Evolutionary conservation across 2,329 filamentous ascomycete species (phyloP), one percentile per base, ranked within the genome.

Genomic region (Fusarium brevicatenulatum): DNA sequence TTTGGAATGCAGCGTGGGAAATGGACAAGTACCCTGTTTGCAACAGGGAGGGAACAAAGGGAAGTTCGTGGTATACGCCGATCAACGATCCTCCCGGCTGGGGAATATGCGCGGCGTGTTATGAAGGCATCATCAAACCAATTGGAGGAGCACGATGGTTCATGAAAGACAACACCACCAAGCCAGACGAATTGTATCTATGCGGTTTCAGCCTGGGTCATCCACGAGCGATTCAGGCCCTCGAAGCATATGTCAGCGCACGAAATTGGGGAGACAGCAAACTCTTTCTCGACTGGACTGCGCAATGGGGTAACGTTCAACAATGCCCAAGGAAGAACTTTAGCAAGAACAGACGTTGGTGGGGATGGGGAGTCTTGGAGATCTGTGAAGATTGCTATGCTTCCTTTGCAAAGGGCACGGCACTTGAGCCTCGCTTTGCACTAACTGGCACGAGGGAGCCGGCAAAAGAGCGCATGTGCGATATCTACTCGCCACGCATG

Each of bases 401-500:
- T 36, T 77, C 79, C 16, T 82, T 83, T 40, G 79, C 78, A 4
- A 75, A 74, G 42, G 77, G 76, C 1, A 78, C 76, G 1, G 46
- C 67, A 1, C 66, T 83, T 0, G 81, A 80, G 15, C 37, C 68
- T 32, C 61, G 68, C 4, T 83, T 82, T 75, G 70, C 71, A 4
- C 68, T 82, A 21, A 72, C 70, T 4, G 77, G 80, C 9, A 54
- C 63, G 5, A 39, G 63, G 4, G 67, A 77, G 1, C 49, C 75
- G 1, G 44, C 62, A 64, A 65, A 58, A 0, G 37, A 64, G 40
- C 67, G 72, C 6, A 80, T 83, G 75, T 83, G 82, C 68, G 81
- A 83, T 50, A 68, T 83, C 47, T 84, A 81, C 63, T 82, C 80
- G 9, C 74, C 77, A 30, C 81, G 81, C 16, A 83, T 84, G 78